Base-by-base conservation (phyloP, 1,284 basidiomycete genomes). In the Rhodotorula sp. region DNA sequence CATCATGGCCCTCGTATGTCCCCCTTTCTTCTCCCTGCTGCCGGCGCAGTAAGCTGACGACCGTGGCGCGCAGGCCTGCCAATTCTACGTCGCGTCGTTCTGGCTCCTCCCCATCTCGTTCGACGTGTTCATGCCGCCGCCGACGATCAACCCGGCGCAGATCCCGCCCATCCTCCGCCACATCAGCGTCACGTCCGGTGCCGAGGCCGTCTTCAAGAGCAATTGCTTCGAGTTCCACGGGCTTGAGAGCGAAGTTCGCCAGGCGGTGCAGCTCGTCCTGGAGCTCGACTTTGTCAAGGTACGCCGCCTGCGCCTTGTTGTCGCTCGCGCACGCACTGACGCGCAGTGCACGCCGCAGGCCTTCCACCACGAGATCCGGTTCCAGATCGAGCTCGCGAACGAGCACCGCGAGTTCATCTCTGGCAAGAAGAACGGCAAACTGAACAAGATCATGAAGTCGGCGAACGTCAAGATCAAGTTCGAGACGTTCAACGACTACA, bases 151-250 rank as follows among this genome's bases (percentile, higher is more conserved):
- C 79, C 86, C 90, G 21, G 86, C 89, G 7, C 91, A 94, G 79
- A 90, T 97, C 67, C 89, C 92, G 32, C 88, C 89, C 1, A 86
- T 97, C 58, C 85, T 97, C 69, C 92, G 93, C 82, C 89, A 91
- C 79, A 90, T 97, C 66, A 91, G 93, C 59, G 88, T 90, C 75
- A 85, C 88, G 22, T 92, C 93, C 2, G 93, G 95, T 5, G 93
- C 96, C 44, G 96, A 98, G 81, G 88, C 96, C 48, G 92, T 97
- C 13, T 98, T 97, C 85, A 98, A 97, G 84, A 90, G 89, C 80
- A 97, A 96, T 87, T 94, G 92, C 83, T 97, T 98, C 79, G 96
- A 98, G 84, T 89, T 97, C 84, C 92, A 97, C 80, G 96, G 96
- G n/a, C 85, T 95, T 55, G 95, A 98, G 82, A 86, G 89, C 69